Evolutionary conservation across 352 stramenopile genomes (phyloP).

Genomic region (Pythium brassicae): DNA sequence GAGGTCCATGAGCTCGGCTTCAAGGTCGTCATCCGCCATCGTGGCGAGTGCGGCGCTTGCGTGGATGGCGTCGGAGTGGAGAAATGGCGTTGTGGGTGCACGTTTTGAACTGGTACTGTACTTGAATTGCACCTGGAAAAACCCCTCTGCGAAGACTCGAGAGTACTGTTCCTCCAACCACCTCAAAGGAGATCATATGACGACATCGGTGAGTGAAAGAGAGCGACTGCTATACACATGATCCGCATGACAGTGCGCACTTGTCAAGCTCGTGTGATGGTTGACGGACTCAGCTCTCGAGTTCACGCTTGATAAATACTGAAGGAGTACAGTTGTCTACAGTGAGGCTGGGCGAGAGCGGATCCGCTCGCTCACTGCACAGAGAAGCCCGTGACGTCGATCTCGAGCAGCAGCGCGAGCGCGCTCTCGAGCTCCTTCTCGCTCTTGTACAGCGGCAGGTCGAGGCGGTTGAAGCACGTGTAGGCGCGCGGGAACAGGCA

Average conservation of each 20-base stretch:
- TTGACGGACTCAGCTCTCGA: too few relatives aligned
- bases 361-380: conserved; percentile 59
- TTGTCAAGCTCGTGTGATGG: too few relatives aligned
- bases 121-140: too few relatives aligned
- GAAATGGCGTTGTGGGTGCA: not conserved
- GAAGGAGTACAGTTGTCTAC: too few relatives aligned
- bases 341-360: not conserved
- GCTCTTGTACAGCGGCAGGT: conserved; percentile 86
- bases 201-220: too few relatives aligned
- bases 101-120: too few relatives aligned
- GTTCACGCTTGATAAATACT: too few relatives aligned
- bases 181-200: too few relatives aligned
- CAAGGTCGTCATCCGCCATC: conserved; percentile 30
- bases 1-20: conserved; percentile 64
- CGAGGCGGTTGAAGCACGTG: conserved; percentile 58
- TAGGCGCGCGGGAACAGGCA: conserved; percentile 26
- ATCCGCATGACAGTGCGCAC: too few relatives aligned
- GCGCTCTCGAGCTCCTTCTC: conserved; percentile 85
- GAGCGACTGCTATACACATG: too few relatives aligned
- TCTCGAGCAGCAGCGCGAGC: conserved; percentile 83
- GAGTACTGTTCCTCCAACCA: too few relatives aligned
- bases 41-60: not conserved
- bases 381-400: conserved; percentile 88
- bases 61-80: not conserved
- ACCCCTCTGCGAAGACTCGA: too few relatives aligned